phyloP scores from a whole-genome alignment of 768 basidiomycete genomes.

The Ephemerocybe angulata region DNA sequence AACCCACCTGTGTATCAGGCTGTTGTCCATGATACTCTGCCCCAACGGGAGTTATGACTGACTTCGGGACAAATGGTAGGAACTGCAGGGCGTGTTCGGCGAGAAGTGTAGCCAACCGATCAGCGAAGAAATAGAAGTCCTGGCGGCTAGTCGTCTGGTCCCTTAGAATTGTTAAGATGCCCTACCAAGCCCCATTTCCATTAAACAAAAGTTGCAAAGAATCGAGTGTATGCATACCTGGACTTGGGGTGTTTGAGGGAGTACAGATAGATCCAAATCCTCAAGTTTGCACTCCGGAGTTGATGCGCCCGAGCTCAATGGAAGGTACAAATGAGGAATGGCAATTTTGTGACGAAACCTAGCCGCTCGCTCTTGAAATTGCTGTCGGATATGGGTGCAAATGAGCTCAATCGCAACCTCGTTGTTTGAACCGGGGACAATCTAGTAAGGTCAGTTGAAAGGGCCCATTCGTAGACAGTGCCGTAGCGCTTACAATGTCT shows the following conservation, averaged over 20 bases:
- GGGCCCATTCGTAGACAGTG: neutral
- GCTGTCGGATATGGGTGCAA: conserved; percentile 80
- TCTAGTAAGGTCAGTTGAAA: conserved; percentile 41
- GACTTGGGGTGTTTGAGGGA: conserved; percentile 79
- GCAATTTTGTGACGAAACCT: conserved; percentile 75
- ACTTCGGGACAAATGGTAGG: conserved; percentile 65
- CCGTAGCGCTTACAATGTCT: conserved; percentile 68
- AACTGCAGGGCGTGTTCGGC: conserved; percentile 81
- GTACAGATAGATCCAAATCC: conserved; percentile 55
- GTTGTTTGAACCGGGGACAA: conserved; percentile 93
- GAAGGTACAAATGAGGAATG: conserved; percentile 39
- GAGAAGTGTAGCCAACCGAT: conserved; percentile 79
- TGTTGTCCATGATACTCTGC: conserved; percentile 55
- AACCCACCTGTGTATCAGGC: conserved; percentile 53
- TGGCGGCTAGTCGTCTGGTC: conserved; percentile 66
- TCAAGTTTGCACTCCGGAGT: conserved; percentile 37
- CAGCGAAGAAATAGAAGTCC: conserved; percentile 92
- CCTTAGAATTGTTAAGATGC: conserved; percentile 85
- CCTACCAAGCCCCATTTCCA: conserved; percentile 40
- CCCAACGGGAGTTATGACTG: conserved; percentile 66
- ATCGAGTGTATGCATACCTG: conserved; percentile 42
- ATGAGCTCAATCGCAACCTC: conserved; percentile 90
- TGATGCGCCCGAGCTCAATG: conserved; percentile 31
- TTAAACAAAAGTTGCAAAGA: neutral
- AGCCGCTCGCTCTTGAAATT: conserved; percentile 75